phyloP scores from a whole-genome alignment of 768 basidiomycete genomes.

The Xerocomellus chrysenteron region DNA sequence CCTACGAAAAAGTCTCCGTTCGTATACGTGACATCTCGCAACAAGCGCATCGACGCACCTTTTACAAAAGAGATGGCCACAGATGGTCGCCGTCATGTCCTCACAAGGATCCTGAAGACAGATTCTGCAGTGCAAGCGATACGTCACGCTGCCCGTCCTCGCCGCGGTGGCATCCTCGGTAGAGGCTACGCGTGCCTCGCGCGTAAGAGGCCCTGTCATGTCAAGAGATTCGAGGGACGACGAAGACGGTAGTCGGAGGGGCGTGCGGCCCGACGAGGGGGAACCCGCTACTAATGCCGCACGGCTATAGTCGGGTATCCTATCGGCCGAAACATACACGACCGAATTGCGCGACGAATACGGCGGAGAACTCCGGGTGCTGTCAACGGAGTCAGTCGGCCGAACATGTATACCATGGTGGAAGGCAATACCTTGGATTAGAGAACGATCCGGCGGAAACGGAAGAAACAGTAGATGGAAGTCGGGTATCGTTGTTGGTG shows the following conservation, averaged over 20 bases:
- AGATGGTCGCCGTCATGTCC: slow-evolving; percentile 57
- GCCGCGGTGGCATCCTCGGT: background rate
- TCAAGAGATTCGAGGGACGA: slow-evolving; percentile 27
- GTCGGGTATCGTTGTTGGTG: slow-evolving; percentile 6
- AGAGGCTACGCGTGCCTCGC: background rate
- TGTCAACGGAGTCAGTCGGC: background rate
- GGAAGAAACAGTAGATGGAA: slow-evolving; percentile 14
- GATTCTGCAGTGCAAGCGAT: slow-evolving; percentile 47
- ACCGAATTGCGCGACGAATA: slow-evolving; percentile 23
- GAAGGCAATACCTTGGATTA: slow-evolving; percentile 13
- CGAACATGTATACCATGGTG: background rate
- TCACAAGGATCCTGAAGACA: slow-evolving; percentile 50
- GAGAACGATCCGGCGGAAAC: slow-evolving; percentile 11
- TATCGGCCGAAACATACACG: slow-evolving; percentile 31
- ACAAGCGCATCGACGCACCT: slow-evolving; percentile 33
- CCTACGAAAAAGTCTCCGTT: slow-evolving; percentile 26
- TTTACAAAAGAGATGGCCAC: slow-evolving; percentile 64
- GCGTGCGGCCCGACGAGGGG: slow-evolving; percentile 17
- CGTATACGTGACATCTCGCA: no score
- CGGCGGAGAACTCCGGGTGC: slow-evolving; percentile 4
- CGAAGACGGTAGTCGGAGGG: slow-evolving; percentile 21
- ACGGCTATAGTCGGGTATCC: slow-evolving; percentile 30
- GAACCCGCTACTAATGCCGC: slow-evolving; percentile 29
- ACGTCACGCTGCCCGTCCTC: background rate
- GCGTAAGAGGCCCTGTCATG: background rate